Conservation (phyloP, 2,329 filamentous ascomycete species). For the Fusarium guadeloupense region DNA sequence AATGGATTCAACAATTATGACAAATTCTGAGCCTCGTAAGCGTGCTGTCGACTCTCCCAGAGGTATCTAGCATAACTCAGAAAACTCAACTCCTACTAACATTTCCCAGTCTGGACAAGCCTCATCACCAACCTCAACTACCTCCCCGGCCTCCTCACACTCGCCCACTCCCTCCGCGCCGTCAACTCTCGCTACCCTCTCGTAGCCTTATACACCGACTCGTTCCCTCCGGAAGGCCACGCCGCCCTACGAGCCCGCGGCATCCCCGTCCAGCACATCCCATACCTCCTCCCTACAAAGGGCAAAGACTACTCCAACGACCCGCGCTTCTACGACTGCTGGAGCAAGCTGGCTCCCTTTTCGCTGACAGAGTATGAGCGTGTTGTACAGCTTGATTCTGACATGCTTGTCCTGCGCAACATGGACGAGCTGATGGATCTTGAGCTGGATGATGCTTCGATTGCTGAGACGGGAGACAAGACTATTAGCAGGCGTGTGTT, state of each 20-base stretch:
- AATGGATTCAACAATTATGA: constrained; percentile 30
- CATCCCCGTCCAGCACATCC: constrained; percentile 75
- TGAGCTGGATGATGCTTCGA: constrained; percentile 65
- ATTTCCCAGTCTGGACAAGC: constrained; percentile 78
- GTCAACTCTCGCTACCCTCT: constrained; percentile 76
- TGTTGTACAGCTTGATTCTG: constrained; percentile 85
- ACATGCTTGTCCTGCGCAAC: constrained; percentile 84
- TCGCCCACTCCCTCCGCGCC: constrained; percentile 78
- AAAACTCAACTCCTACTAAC: constrained; percentile 3
- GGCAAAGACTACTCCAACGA: constrained; percentile 77
- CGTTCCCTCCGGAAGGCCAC: constrained; percentile 74
- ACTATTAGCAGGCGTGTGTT: constrained; percentile 69
- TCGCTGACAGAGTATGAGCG: constrained; percentile 78
- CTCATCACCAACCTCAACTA: constrained; percentile 88
- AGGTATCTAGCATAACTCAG: constrained; percentile 40
- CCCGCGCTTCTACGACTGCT: constrained; percentile 88
- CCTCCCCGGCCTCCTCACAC: constrained; percentile 82
- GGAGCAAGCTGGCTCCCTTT: constrained; percentile 86
- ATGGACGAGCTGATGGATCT: constrained; percentile 96
- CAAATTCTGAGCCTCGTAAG: constrained; percentile 28
- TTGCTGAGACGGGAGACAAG: constrained; percentile 36
- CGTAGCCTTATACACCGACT: constrained; percentile 82
- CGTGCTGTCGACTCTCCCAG: constrained; percentile 53
- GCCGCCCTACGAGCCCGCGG: constrained; percentile 73
- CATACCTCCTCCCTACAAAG: constrained; percentile 74